phyloP scores from a whole-genome alignment of 2,329 filamentous ascomycete genomes.

The Rachicladosporium sp. region DNA sequence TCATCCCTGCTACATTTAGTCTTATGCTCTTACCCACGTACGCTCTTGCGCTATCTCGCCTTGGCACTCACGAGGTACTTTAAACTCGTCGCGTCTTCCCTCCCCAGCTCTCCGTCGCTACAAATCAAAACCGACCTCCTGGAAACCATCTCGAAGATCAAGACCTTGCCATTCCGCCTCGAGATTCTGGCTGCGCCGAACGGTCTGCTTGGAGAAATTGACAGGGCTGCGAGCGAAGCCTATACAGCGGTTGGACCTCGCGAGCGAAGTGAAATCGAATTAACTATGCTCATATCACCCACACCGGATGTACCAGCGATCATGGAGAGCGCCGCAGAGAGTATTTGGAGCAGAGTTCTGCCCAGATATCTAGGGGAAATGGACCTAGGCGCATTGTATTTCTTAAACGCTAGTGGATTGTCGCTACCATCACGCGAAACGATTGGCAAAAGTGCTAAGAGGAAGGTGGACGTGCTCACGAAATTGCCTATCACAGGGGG shows the following conservation, averaged over 20 bases:
- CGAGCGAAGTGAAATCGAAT: slow-evolving; percentile 38
- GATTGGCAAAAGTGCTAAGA: slow-evolving; percentile 20
- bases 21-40: slow-evolving; percentile 61
- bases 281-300: slow-evolving; percentile 35
- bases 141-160: slow-evolving; percentile 39
- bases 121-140: slow-evolving; percentile 39
- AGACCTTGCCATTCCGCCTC: slow-evolving; percentile 35
- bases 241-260: slow-evolving; percentile 36
- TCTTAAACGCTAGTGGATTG: slow-evolving; percentile 58
- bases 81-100: slow-evolving; percentile 9
- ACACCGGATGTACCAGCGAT: slow-evolving; percentile 39
- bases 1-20: slow-evolving; percentile 38
- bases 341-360: slow-evolving; percentile 39
- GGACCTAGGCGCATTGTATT: slow-evolving; percentile 57
- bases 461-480: slow-evolving; percentile 47
- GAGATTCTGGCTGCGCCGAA: slow-evolving; percentile 28
- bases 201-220: slow-evolving; percentile 44
- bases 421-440: slow-evolving; percentile 35
- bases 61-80: slow-evolving; percentile 40
- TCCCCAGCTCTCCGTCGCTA: slow-evolving; percentile 25
- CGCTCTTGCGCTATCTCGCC: slow-evolving; percentile 57
- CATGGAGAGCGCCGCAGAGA: slow-evolving; percentile 36
- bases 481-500: slow-evolving; percentile 32
- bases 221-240: slow-evolving; percentile 50
- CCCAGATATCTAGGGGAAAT: slow-evolving; percentile 45